These are phyloP conservation scores for Teunomyces tritomae DNA, from an alignment of 805 yeast genomes.

Conservation along the genomic window DNA sequence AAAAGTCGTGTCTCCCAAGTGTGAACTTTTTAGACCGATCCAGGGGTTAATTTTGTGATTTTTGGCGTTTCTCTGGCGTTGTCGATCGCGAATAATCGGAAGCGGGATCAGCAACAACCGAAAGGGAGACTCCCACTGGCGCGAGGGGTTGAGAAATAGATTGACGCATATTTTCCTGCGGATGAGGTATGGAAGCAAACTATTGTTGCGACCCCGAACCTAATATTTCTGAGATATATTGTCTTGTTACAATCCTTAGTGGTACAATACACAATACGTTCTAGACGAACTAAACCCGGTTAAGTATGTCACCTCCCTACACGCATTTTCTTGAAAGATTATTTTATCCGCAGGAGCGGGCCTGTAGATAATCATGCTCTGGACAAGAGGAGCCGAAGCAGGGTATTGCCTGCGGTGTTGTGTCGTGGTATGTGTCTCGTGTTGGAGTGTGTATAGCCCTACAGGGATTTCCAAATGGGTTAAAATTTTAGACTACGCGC, in stretches of 20 bases:
- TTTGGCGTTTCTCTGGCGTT: not conserved
- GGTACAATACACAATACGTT: not conserved
- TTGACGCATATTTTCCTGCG: no score
- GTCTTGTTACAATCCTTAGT: not conserved
- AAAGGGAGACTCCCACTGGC: not conserved
- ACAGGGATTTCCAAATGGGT: constrained; percentile 1
- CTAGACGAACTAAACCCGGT: not conserved
- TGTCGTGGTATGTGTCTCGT: constrained; percentile 2
- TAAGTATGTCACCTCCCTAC: not conserved
- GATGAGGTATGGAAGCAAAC: no score
- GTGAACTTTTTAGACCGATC: not conserved
- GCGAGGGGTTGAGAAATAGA: no score
- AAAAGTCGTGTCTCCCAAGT: not conserved
- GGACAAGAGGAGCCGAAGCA: not conserved
- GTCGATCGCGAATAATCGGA: not conserved
- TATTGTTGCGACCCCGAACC: not conserved
- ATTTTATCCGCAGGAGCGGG: not conserved
- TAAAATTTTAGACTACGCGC: constrained; percentile 3
- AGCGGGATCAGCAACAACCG: not conserved
- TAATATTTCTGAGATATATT: not conserved
- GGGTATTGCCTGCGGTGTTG: not conserved
- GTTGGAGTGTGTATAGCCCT: constrained; percentile 1
- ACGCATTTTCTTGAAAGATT: not conserved
- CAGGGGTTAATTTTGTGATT: not conserved
- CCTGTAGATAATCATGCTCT: not conserved